A percentile compares a stretch with the other conserved stretches of the same genome.
These are phyloP conservation scores for Saccharomyces eubayanus DNA, from an alignment of 805 yeast genomes.

Conservation along the genomic window DNA sequence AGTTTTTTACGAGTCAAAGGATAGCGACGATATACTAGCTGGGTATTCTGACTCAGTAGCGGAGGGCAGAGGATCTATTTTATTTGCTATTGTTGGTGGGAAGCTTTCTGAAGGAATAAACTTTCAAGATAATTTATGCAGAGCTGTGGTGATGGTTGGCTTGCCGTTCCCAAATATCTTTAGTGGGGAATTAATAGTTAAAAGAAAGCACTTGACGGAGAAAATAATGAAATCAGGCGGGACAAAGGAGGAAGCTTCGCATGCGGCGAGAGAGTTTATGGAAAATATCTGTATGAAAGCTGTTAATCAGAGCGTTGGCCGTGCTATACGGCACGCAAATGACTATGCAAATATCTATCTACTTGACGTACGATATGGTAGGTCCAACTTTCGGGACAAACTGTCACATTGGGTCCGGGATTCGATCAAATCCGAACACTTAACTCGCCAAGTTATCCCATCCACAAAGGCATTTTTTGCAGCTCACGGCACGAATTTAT, in stretches of 20 bases:
- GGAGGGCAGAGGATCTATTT: conserved; percentile 46
- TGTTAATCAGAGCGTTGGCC: conserved; percentile 85
- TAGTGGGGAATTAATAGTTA: conserved; percentile 75
- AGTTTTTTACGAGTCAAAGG: conserved; percentile 49
- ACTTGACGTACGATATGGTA: conserved; percentile 55
- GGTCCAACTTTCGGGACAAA: conserved; percentile 42
- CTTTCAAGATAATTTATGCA: conserved; percentile 77
- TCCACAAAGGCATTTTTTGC: conserved; percentile 21
- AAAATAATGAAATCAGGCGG: conserved; percentile 43
- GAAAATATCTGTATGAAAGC: conserved; percentile 87
- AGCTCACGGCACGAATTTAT: background rate
- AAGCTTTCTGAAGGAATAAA: conserved; percentile 90
- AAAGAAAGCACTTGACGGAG: conserved; percentile 52
- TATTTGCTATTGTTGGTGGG: conserved; percentile 87
- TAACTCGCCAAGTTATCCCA: conserved; percentile 12
- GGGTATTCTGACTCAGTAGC: conserved; percentile 42
- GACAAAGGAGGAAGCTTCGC: conserved; percentile 37
- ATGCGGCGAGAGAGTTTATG: conserved; percentile 48
- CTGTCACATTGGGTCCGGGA: conserved; percentile 67
- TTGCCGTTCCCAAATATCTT: conserved; percentile 80
- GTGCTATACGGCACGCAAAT: conserved; percentile 75
- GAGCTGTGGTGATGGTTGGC: conserved; percentile 82
- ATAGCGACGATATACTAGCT: conserved; percentile 39
- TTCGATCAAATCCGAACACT: conserved; percentile 25
- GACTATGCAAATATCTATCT: conserved; percentile 75